These are phyloP conservation scores for Hyphopichia wangnamkhiaoensis DNA, from an alignment of 1,139 yeast species.

Conservation along the genomic window DNA sequence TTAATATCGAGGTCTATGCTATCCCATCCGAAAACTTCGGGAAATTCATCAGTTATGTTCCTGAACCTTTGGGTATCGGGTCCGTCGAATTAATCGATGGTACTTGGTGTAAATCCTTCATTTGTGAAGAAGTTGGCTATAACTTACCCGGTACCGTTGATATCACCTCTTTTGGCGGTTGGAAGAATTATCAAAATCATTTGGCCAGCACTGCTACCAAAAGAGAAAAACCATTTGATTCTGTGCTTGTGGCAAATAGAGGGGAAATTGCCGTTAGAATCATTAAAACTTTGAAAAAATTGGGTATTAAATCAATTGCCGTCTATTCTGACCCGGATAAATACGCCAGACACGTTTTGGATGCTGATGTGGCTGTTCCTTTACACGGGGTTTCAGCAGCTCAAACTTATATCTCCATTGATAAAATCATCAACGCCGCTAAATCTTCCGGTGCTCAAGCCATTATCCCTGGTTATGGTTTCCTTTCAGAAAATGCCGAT, in stretches of 20 bases:
- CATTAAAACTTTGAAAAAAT: conserved; percentile 78
- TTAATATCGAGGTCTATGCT: conserved; percentile 79
- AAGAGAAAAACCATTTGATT: conserved; percentile 62
- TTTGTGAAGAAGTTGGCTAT: conserved; percentile 90
- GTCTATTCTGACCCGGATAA: conserved; percentile 90
- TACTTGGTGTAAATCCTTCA: conserved; percentile 84
- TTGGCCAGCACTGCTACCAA: conserved; percentile 23
- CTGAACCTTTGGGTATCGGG: conserved; percentile 94
- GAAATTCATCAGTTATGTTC: conserved; percentile 79
- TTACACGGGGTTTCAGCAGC: conserved; percentile 83
- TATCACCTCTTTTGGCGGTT: conserved; percentile 83
- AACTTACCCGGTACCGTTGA: conserved; percentile 69
- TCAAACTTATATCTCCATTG: conserved; percentile 83
- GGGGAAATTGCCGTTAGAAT: conserved; percentile 98
- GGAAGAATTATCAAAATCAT: conserved; percentile 67
- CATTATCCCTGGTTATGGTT: conserved; percentile 96
- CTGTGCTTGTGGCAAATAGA: conserved; percentile 91
- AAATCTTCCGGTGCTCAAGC: conserved; percentile 84
- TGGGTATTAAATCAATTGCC: conserved; percentile 78
- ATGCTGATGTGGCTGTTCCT: conserved; percentile 81
- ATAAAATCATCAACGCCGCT: conserved; percentile 84
- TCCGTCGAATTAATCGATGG: conserved; percentile 81
- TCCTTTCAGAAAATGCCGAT: conserved; percentile 93
- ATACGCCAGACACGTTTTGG: conserved; percentile 79
- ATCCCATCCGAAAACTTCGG: conserved; percentile 80